Evolutionary conservation across 768 basidiomycete species (phyloP).

Genomic region (Hypsizygus marmoreus): DNA sequence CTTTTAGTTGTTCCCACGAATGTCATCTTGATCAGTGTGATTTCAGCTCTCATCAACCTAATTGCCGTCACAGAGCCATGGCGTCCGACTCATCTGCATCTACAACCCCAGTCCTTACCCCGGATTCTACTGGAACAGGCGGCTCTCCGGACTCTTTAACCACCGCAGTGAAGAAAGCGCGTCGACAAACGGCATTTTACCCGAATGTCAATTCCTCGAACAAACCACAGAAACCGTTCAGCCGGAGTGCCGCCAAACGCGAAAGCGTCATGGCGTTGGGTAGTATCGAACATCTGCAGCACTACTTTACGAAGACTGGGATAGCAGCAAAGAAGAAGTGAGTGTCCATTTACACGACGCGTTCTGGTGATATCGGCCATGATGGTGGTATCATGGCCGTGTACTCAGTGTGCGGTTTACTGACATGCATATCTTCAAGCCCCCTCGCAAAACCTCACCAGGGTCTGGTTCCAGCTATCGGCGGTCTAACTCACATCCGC

Average conservation of each 20-base stretch:
- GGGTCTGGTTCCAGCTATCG: constrained; percentile 78
- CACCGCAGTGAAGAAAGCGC: constrained; percentile 47
- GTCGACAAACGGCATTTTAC: constrained; percentile 77
- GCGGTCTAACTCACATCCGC: constrained; percentile 52
- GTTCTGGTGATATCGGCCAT: constrained; percentile 12
- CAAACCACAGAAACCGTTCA: constrained; percentile 84
- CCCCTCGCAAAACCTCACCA: constrained; percentile 52
- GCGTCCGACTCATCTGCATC: constrained; percentile 47
- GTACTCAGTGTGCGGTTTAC: constrained; percentile 2
- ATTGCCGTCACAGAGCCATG: constrained; percentile 22
- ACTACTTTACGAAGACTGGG: constrained; percentile 91
- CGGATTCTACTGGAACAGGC: constrained; percentile 54
- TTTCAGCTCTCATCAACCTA: neutral
- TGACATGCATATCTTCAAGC: constrained; percentile 22
- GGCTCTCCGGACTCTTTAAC: constrained; percentile 26
- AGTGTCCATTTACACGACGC: constrained; percentile 28
- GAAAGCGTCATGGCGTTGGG: constrained; percentile 93
- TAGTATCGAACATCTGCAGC: constrained; percentile 95
- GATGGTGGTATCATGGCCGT: constrained; percentile 4
- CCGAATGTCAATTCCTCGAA: constrained; percentile 70
- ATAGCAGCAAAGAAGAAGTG: constrained; percentile 73
- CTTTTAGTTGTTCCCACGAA: constrained; percentile 8
- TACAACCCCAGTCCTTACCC: constrained; percentile 57
- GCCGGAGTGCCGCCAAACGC: constrained; percentile 87
- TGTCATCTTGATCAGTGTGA: neutral